These are phyloP conservation scores for Vigna radiata DNA, from an alignment of 306 rosid species.

Conservation along the genomic window DNA sequence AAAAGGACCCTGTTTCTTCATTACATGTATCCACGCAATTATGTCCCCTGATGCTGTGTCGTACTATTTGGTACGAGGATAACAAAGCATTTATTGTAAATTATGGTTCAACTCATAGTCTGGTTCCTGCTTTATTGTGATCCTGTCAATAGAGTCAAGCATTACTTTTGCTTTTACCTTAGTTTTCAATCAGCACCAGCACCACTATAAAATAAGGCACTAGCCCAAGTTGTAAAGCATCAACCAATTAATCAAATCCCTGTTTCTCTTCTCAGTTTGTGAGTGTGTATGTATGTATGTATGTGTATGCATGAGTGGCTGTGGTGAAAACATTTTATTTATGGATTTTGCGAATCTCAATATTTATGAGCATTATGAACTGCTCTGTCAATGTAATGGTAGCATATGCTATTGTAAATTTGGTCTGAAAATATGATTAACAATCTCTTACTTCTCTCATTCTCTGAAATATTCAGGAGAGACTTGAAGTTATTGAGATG, in stretches of 20 bases:
- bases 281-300: background rate
- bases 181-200: conserved; percentile 1
- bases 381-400: conserved; percentile 29
- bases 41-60: background rate
- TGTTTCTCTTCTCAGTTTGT: conserved; percentile 28
- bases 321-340: conserved; percentile 14
- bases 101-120: conserved; percentile 21
- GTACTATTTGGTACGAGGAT: background rate
- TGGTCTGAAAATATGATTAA: conserved; percentile 33
- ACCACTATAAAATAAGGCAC: background rate
- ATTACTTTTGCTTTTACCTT: conserved; percentile 26
- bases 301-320: background rate
- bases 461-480: conserved; percentile 68
- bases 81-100: background rate
- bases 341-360: conserved; percentile 23
- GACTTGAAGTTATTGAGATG: conserved; percentile 84
- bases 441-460: conserved; percentile 30
- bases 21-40: background rate
- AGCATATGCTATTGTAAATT: conserved; percentile 14
- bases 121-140: conserved; percentile 27
- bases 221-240: conserved; percentile 17
- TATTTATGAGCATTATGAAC: conserved; percentile 14
- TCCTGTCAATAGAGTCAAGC: conserved; percentile 4
- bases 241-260: background rate
- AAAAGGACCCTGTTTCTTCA: background rate